Evolutionary conservation across 495 filamentous ascomycete species (phyloP), one percentile per base, ranked within the genome.

Genomic region (Oidiodendron maius): DNA sequence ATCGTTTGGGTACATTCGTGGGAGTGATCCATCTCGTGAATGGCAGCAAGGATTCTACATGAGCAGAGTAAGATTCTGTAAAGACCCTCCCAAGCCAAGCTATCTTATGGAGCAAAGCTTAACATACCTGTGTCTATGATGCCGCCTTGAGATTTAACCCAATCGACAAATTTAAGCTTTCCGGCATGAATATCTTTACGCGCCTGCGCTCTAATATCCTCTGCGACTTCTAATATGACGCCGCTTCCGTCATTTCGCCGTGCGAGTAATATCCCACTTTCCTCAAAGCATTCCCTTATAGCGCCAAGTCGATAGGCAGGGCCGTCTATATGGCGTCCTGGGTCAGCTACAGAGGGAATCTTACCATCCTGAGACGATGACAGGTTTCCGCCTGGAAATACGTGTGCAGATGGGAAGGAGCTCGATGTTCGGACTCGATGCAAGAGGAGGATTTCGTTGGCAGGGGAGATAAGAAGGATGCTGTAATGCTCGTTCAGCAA

Each of bases 21-120:
- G 93, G 93, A 2, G 93, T 97, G 34, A 96, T 75, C 93, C 93
- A 97, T 42, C 83, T 81, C 0, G 89, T 95, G 62, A 95, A 96
- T 0, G 91, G 91, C 20, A 87, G 71, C 22, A 98, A 69, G 40
- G 69, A 67, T 0, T 83, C 84, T 74, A 35, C n/a, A n/a, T n/a
- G n/a, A n/a, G n/a, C n/a, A n/a, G n/a, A n/a, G n/a, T n/a, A n/a
- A n/a, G n/a, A n/a, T n/a, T n/a, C n/a, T n/a, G n/a, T n/a, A n/a
- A n/a, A n/a, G n/a, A n/a, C n/a, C n/a, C n/a, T n/a, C 9, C 30
- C 9, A n/a, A 34, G 30, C 30, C 9, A 34, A 34, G 30, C 30
- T 9, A 34, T 9, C n/a, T 9, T 9, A n/a, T 9, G 1, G 32
- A 35, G 32, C 46, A 37, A 38, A 8, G 41, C n/a, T n/a, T n/a